Percentiles rank a stretch among this genome's conserved stretches.
These are phyloP conservation scores for Dittrichia graveolens DNA, from an alignment of 129 eudicot genomes.

Conservation along the genomic window DNA sequence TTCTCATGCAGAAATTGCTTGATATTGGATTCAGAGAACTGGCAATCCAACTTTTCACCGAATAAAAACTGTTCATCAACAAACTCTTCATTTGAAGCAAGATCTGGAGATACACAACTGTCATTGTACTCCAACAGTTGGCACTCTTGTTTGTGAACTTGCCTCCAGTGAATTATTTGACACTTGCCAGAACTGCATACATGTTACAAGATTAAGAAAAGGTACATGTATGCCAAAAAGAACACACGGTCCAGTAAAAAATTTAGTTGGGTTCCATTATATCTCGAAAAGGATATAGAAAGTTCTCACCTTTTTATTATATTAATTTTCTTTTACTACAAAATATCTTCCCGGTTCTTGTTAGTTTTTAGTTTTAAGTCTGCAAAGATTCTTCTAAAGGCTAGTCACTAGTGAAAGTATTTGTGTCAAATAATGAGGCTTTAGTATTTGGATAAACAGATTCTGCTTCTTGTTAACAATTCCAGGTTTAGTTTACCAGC, in stretches of 20 bases:
- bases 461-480: too few species aligned
- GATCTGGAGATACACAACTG: slow-evolving; percentile 44
- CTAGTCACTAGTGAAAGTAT: too few species aligned
- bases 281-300: too few species aligned
- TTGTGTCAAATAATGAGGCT: too few species aligned
- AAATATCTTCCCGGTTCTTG: background rate
- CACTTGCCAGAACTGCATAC: slow-evolving; percentile 89
- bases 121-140: slow-evolving; percentile 47
- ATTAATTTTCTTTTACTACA: background rate
- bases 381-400: background rate
- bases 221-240: background rate
- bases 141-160: slow-evolving; percentile 87
- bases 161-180: slow-evolving; percentile 96
- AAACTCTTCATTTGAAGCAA: slow-evolving; percentile 37
- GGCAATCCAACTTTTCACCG: slow-evolving; percentile 36
- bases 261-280: too few species aligned
- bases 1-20: slow-evolving; percentile 41
- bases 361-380: background rate
- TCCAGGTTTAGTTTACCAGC: too few species aligned
- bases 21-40: slow-evolving; percentile 23
- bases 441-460: too few species aligned
- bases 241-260: background rate
- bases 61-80: slow-evolving; percentile 34
- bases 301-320: too few species aligned
- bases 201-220: background rate